Conservation (phyloP, 257 asterid species). For the Solanum megistacrolobum region DNA sequence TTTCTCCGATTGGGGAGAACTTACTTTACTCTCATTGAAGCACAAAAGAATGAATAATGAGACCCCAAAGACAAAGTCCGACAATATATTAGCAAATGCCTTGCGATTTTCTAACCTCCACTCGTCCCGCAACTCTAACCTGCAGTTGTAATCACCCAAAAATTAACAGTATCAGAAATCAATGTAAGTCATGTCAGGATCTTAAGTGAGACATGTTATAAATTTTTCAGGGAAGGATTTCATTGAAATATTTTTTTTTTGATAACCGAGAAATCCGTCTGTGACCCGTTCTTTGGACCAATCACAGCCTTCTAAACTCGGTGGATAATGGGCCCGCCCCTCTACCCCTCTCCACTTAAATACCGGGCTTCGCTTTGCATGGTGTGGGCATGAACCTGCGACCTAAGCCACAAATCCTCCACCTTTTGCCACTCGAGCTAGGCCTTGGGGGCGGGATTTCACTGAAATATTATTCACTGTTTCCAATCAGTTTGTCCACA, state of each 20-base stretch:
- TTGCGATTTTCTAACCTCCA: slow-evolving; percentile 87
- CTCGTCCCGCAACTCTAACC: slow-evolving; percentile 81
- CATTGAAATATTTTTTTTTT: not conserved
- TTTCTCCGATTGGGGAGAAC: slow-evolving; percentile 10
- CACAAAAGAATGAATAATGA: slow-evolving; percentile 71
- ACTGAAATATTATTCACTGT: not conserved
- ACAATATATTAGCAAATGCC: slow-evolving; percentile 94
- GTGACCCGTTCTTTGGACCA: too few species aligned
- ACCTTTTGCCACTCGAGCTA: too few species aligned
- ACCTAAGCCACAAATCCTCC: too few species aligned
- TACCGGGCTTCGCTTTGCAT: too few species aligned
- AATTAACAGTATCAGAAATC: not conserved
- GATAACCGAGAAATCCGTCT: too few species aligned
- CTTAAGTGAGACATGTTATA: not conserved
- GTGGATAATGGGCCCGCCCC: too few species aligned
- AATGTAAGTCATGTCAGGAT: not conserved
- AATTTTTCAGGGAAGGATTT: not conserved
- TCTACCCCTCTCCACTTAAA: too few species aligned
- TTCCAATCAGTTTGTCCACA: not conserved
- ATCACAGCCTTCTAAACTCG: too few species aligned
- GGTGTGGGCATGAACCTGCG: too few species aligned
- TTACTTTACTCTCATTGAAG: slow-evolving; percentile 77
- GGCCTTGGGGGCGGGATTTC: not conserved
- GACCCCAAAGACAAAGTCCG: slow-evolving; percentile 80
- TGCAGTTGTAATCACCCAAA: slow-evolving; percentile 19